phyloP scores from a whole-genome alignment of 176 grass and related monocot species.

The Aegilops bicornis region DNA sequence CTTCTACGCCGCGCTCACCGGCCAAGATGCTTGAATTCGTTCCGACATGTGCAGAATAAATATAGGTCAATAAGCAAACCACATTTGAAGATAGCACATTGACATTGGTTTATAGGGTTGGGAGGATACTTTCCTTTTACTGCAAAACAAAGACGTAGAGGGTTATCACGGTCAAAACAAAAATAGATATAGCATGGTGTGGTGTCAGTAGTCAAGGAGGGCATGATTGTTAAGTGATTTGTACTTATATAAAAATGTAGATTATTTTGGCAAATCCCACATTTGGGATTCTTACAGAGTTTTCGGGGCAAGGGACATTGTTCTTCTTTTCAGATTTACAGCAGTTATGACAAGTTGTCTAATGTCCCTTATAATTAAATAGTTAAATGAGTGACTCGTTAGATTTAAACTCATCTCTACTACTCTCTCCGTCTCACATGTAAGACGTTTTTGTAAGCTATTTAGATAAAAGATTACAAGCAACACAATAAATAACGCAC shows the following conservation, averaged over 20 bases:
- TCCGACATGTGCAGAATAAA: neutral
- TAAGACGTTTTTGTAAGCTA: no score
- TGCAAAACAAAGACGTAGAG: neutral
- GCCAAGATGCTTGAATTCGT: slow-evolving; percentile 22
- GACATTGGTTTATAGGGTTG: neutral
- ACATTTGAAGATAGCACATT: slow-evolving; percentile 20
- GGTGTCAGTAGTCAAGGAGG: neutral
- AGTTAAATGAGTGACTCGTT: no score
- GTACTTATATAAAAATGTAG: neutral
- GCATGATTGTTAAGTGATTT: neutral
- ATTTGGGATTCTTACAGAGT: no score
- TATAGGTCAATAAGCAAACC: neutral
- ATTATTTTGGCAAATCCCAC: neutral
- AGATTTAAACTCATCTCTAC: no score
- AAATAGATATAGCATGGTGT: neutral
- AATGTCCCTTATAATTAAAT: no score
- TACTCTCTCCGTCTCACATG: no score
- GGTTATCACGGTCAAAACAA: neutral
- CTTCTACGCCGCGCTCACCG: slow-evolving; percentile 66
- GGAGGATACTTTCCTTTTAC: neutral
- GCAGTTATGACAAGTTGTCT: no score
- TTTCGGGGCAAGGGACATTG: no score
- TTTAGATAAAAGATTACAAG: no score
- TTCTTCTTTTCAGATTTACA: no score
- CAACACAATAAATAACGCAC: no score